phyloP scores from a whole-genome alignment of 805 yeast genomes.

The Pichia scutulata region DNA sequence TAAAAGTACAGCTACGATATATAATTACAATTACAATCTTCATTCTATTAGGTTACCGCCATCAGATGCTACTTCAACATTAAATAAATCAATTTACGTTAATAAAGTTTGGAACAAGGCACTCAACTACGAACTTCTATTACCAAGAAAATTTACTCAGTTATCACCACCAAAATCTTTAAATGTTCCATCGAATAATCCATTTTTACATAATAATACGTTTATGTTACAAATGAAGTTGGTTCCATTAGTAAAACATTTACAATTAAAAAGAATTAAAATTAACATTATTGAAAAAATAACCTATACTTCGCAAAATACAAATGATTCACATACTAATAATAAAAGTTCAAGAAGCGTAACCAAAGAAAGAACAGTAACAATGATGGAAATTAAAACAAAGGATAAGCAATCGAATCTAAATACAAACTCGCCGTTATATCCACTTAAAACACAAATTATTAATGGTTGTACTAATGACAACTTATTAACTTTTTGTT shows the following conservation, averaged over 20 bases:
- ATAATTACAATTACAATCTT: constrained; percentile 30
- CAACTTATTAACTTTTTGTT: constrained; percentile 53
- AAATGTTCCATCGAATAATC: constrained; percentile 1
- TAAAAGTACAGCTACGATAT: constrained; percentile 20
- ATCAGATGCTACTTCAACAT: constrained; percentile 45
- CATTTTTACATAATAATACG: constrained; percentile 11
- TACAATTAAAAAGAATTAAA: constrained; percentile 54
- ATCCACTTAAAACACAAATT: constrained; percentile 48
- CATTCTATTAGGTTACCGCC: constrained; percentile 52
- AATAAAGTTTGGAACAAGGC: constrained; percentile 70
- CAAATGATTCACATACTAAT: not conserved
- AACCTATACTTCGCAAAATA: constrained; percentile 43
- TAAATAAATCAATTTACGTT: constrained; percentile 70
- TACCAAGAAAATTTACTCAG: constrained; percentile 63
- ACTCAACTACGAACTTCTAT: constrained; percentile 60
- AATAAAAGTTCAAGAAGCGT: constrained; percentile 23
- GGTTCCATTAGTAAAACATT: constrained; percentile 56
- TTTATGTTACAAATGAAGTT: constrained; percentile 54
- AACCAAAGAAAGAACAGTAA: constrained; percentile 43
- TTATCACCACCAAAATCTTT: constrained; percentile 37
- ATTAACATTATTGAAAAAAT: constrained; percentile 61
- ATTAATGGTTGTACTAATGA: constrained; percentile 49
- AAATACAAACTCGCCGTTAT: not conserved
- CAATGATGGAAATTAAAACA: constrained; percentile 59
- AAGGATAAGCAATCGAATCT: constrained; percentile 32